Percentiles rank a stretch among this genome's conserved stretches.
phyloP scores from a whole-genome alignment of 257 asterid species.

The Coffea eugenioides region DNA sequence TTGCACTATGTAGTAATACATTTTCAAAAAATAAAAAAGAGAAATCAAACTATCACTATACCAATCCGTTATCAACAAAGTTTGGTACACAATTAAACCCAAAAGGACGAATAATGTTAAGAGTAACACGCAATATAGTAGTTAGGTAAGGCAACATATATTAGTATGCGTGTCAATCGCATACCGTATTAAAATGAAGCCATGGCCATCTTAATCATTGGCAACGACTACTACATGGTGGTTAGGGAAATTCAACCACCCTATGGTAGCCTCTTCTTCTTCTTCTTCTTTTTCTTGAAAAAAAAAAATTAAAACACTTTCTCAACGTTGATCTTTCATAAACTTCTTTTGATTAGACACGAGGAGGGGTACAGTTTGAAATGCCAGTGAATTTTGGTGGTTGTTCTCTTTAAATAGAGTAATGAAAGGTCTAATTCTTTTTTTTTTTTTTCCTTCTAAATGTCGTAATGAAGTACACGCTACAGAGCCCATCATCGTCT shows the following conservation, averaged over 20 bases:
- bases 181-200: background rate
- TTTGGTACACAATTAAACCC: conserved; percentile 4
- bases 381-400: background rate
- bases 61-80: conserved; percentile 12
- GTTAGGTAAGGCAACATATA: conserved; percentile 11
- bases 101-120: background rate
- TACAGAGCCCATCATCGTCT: too few relatives aligned
- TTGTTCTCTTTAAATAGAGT: too few relatives aligned
- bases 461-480: too few relatives aligned
- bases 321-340: background rate
- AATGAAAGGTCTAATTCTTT: too few relatives aligned
- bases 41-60: conserved; percentile 12
- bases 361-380: background rate
- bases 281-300: too few relatives aligned
- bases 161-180: background rate
- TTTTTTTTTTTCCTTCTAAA: too few relatives aligned
- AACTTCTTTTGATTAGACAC: background rate
- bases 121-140: background rate
- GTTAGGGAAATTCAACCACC: conserved; percentile 24
- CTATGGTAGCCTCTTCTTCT: background rate
- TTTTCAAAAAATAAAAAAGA: background rate
- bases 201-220: conserved; percentile 10
- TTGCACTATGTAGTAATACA: background rate
- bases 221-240: conserved; percentile 8
- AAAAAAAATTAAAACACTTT: background rate